Evolutionary conservation across 2,329 filamentous ascomycete species (phyloP).

Genomic region (Coniosporium tulheliwenetii): DNA sequence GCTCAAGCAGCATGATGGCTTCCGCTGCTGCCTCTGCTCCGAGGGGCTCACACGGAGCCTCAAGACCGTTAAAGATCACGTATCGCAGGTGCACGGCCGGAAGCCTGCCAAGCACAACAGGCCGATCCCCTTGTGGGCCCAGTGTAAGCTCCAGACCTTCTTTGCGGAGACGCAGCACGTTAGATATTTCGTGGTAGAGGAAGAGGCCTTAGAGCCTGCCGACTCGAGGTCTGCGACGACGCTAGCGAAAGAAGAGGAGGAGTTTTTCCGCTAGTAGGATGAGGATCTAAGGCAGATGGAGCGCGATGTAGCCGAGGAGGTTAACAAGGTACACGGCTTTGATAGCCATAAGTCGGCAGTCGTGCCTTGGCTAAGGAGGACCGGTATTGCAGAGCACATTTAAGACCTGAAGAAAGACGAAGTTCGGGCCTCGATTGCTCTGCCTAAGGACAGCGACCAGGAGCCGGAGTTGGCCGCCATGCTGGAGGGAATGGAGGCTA

Average conservation of each 20-base stretch:
- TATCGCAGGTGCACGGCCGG: not conserved
- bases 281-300: too few relatives aligned
- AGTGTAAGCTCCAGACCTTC: not conserved
- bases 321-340: too few relatives aligned
- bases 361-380: too few relatives aligned
- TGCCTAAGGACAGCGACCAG: slow-evolving; percentile 2
- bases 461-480: too few relatives aligned
- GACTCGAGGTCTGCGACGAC: too few relatives aligned
- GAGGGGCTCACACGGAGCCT: not conserved
- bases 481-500: too few relatives aligned
- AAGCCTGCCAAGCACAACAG: not conserved
- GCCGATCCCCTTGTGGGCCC: not conserved
- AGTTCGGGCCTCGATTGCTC: slow-evolving; percentile 2
- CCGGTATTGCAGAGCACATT: slow-evolving; percentile 3
- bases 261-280: too few relatives aligned
- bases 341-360: too few relatives aligned
- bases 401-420: slow-evolving; percentile 4
- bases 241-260: too few relatives aligned
- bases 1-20: too few relatives aligned
- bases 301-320: not conserved
- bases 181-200: not conserved
- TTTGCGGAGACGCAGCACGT: not conserved
- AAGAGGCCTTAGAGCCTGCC: too few relatives aligned
- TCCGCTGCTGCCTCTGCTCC: not conserved
- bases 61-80: not conserved